A percentile compares a stretch with the other conserved stretches of the same genome.
Conservation (phyloP, 768 basidiomycete species). For the Auriscalpium orientale region DNA sequence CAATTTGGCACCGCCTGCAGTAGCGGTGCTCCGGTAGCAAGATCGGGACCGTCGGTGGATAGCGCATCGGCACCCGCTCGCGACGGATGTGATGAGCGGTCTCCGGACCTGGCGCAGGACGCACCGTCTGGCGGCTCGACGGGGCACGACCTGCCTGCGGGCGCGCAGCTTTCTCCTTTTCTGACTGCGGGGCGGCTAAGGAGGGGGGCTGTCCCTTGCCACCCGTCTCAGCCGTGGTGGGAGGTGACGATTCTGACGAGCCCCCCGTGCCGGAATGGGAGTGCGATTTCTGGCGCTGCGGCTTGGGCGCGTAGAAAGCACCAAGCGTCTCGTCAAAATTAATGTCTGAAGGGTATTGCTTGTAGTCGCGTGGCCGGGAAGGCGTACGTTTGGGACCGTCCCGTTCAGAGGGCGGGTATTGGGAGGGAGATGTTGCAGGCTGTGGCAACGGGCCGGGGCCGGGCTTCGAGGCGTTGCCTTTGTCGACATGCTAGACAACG, state of each 20-base stretch:
- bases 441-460: neutral
- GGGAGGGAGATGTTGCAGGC: neutral
- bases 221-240: neutral
- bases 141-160: too few species aligned
- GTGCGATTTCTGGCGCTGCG: neutral
- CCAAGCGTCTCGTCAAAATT: neutral
- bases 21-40: slow-evolving; percentile 61
- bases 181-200: too few species aligned
- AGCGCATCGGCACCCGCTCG: slow-evolving; percentile 5
- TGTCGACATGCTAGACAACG: neutral
- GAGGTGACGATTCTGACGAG: neutral
- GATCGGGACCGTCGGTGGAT: slow-evolving; percentile 36
- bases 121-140: too few species aligned
- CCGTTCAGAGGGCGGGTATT: too few species aligned
- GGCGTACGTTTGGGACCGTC: neutral
- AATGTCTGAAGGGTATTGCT: neutral
- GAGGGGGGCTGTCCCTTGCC: too few species aligned
- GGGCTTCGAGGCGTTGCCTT: neutral
- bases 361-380: neutral
- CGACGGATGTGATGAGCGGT: too few species aligned
- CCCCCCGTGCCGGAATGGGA: neutral
- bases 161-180: too few species aligned
- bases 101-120: too few species aligned
- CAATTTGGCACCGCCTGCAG: slow-evolving; percentile 51
- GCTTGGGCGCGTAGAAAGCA: too few species aligned